Percentiles rank a stretch among this genome's conserved stretches.
Conservation (phyloP, 306 rosid genomes). For the Mimosa pudica region DNA sequence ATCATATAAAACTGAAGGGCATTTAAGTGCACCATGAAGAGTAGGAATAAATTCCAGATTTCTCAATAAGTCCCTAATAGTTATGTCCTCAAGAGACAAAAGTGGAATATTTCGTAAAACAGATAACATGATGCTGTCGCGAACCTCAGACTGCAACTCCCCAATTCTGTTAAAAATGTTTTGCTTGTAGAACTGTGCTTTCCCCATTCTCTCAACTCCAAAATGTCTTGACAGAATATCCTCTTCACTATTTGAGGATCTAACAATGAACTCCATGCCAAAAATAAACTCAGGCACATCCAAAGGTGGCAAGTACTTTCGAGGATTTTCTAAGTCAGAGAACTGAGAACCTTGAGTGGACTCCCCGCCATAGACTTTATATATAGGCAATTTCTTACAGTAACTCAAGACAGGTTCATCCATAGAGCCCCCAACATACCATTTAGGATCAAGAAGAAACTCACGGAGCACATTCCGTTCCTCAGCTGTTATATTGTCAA, state of each 20-base stretch:
- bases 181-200: constrained; percentile 67
- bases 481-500: constrained; percentile 61
- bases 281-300: constrained; percentile 75
- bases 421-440: constrained; percentile 79
- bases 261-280: constrained; percentile 72
- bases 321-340: constrained; percentile 78
- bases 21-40: constrained; percentile 58
- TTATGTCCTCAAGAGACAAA: constrained; percentile 70
- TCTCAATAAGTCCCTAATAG: constrained; percentile 71
- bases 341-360: constrained; percentile 58
- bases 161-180: constrained; percentile 65
- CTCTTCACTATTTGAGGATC: constrained; percentile 63
- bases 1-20: constrained; percentile 83
- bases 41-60: constrained; percentile 77
- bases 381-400: constrained; percentile 82
- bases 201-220: constrained; percentile 89
- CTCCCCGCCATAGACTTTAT: constrained; percentile 61
- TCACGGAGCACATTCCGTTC: constrained; percentile 75
- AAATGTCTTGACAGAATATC: constrained; percentile 75
- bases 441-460: constrained; percentile 87
- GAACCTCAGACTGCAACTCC: constrained; percentile 79
- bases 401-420: constrained; percentile 53
- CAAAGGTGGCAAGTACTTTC: constrained; percentile 75
- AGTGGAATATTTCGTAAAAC: constrained; percentile 79
- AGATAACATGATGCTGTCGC: constrained; percentile 79